Evolutionary conservation across 176 grass and related monocot species (phyloP).

Genomic region (Typha latifolia): DNA sequence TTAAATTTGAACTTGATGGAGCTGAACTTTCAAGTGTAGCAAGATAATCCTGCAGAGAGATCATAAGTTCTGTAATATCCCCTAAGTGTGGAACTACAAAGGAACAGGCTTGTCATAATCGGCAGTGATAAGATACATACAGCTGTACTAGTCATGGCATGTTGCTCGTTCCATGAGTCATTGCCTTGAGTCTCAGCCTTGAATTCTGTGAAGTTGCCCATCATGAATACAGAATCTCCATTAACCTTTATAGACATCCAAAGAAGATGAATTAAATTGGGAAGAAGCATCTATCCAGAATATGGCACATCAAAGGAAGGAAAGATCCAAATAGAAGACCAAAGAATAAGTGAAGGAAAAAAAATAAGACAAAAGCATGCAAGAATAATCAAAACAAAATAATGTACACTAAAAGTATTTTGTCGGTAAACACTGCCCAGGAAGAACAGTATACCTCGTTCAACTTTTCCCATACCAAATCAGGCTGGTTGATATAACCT

Average conservation of each 20-base stretch:
- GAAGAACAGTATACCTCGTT: slow-evolving; percentile 62
- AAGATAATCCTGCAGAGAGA: slow-evolving; percentile 61
- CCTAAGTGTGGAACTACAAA: background rate
- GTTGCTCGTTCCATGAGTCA: slow-evolving; percentile 94
- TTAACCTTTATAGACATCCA: slow-evolving; percentile 50
- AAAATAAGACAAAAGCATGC: no score
- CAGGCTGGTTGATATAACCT: slow-evolving; percentile 87
- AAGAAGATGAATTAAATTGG: no score
- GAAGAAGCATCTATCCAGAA: no score
- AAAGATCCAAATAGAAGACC: no score
- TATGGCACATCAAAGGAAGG: no score
- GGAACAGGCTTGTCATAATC: slow-evolving; percentile 11
- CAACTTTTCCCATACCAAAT: slow-evolving; percentile 99
- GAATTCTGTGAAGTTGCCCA: slow-evolving; percentile 84
- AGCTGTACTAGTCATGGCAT: slow-evolving; percentile 86
- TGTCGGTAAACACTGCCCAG: no score
- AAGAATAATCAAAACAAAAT: no score
- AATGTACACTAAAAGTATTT: no score
- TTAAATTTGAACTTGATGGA: slow-evolving; percentile 41
- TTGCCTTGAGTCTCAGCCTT: slow-evolving; percentile 61
- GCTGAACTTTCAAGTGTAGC: slow-evolving; percentile 56
- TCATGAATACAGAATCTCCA: slow-evolving; percentile 88
- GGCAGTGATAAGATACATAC: slow-evolving; percentile 40
- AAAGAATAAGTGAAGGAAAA: no score
- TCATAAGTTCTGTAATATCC: background rate